Evolutionary conservation across 2,329 filamentous ascomycete species (phyloP).

Genomic region (Cryoendolithus antarcticus): DNA sequence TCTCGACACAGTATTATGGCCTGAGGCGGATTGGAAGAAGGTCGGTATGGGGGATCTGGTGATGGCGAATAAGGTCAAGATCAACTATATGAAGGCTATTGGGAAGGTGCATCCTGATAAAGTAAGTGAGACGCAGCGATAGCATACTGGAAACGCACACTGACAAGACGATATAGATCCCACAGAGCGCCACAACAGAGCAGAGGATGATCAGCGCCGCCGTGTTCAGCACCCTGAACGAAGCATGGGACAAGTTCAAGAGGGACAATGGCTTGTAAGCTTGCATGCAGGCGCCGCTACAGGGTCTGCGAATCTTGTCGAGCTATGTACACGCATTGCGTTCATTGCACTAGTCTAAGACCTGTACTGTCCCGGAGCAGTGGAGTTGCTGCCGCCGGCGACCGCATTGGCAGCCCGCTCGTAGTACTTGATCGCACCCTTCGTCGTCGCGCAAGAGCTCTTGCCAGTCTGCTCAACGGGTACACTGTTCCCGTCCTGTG

Average conservation of each 20-base stretch:
- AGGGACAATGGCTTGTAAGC: conserved; percentile 44
- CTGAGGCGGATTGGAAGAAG: conserved; percentile 90
- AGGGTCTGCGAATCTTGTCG: too few species aligned
- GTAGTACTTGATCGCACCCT: conserved; percentile 44
- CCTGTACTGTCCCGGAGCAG: too few species aligned
- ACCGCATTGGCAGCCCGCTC: conserved; percentile 20
- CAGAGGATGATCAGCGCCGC: conserved; percentile 55
- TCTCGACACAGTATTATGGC: conserved; percentile 82
- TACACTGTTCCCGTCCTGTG: conserved; percentile 40
- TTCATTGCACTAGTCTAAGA: too few species aligned
- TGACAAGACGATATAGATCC: conserved; percentile 33
- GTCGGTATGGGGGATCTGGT: conserved; percentile 88
- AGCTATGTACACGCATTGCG: too few species aligned
- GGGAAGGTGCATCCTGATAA: conserved; percentile 97
- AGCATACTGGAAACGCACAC: too few species aligned
- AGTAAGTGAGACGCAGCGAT: conserved; percentile 49
- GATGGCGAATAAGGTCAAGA: conserved; percentile 88
- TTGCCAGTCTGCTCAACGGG: conserved; percentile 37
- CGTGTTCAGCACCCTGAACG: conserved; percentile 53
- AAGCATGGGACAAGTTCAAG: conserved; percentile 59
- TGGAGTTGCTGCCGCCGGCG: too few species aligned
- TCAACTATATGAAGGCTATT: conserved; percentile 98
- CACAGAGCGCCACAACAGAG: conserved; percentile 51
- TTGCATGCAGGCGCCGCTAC: too few species aligned
- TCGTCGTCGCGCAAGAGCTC: conserved; percentile 43